Percentiles rank a stretch among this genome's conserved stretches.
Conservation (phyloP, 257 asterid species). For the Capsicum chinense region DNA sequence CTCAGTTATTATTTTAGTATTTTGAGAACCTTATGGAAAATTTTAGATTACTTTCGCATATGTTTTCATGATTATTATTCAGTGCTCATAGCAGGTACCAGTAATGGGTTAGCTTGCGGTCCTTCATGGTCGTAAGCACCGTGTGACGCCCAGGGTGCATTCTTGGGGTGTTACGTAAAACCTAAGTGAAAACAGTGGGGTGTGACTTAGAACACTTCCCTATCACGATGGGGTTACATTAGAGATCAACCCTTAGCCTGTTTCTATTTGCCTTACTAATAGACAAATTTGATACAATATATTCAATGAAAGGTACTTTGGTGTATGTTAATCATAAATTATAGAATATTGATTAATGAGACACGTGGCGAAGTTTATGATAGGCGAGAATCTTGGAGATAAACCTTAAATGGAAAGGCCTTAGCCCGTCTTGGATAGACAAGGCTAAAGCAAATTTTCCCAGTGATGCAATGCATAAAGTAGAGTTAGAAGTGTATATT, state of each 20-base stretch:
- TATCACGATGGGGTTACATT: not conserved
- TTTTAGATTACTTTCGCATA: too few species aligned
- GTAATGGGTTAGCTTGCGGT: too few species aligned
- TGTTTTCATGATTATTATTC: too few species aligned
- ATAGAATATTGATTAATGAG: not conserved
- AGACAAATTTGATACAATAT: not conserved
- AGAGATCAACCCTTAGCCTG: not conserved
- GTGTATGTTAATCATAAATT: not conserved
- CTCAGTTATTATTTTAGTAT: too few species aligned
- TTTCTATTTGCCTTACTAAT: not conserved
- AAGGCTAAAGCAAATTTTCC: not conserved
- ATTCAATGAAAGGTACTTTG: not conserved
- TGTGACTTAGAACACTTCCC: not conserved
- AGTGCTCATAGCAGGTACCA: too few species aligned
- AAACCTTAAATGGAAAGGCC: not conserved
- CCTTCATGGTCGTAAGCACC: too few species aligned
- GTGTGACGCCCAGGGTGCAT: too few species aligned
- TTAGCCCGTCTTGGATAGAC: not conserved
- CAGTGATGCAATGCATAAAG: not conserved
- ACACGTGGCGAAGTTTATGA: not conserved
- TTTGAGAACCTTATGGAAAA: too few species aligned
- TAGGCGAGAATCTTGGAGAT: not conserved
- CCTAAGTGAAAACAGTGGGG: not conserved
- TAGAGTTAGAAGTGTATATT: not conserved
- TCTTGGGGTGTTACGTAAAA: not conserved